phyloP scores from a whole-genome alignment of 2,329 filamentous ascomycete species.

The Clarireedia sp. region DNA sequence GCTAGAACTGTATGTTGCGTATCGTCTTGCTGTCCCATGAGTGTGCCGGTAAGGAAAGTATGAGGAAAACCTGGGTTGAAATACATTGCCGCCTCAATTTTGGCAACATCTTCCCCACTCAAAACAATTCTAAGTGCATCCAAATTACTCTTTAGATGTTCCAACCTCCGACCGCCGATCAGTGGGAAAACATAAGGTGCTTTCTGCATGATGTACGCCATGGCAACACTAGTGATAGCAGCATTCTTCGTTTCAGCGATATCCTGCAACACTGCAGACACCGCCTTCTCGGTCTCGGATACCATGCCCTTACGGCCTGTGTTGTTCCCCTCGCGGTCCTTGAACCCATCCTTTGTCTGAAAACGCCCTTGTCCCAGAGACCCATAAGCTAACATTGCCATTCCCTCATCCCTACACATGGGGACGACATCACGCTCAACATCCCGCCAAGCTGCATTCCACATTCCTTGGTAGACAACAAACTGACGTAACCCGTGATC shows the following conservation, averaged over 20 bases:
- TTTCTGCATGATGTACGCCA: slow-evolving; percentile 69
- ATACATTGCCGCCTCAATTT: slow-evolving; percentile 53
- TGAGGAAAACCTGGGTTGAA: slow-evolving; percentile 63
- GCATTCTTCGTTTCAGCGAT: slow-evolving; percentile 49
- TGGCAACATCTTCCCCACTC: slow-evolving; percentile 51
- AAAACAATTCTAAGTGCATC: slow-evolving; percentile 56
- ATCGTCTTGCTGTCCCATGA: slow-evolving; percentile 25
- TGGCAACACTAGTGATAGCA: slow-evolving; percentile 53
- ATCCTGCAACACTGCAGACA: slow-evolving; percentile 40
- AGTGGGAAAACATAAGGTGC: slow-evolving; percentile 66
- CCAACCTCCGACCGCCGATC: slow-evolving; percentile 59
- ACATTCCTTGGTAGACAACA: slow-evolving; percentile 59
- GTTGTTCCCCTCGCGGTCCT: slow-evolving; percentile 21
- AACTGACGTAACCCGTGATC: slow-evolving; percentile 64
- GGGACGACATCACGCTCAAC: slow-evolving; percentile 55
- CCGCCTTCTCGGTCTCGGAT: slow-evolving; percentile 41
- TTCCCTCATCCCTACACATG: slow-evolving; percentile 49
- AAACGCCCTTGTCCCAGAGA: slow-evolving; percentile 43
- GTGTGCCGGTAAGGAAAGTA: slow-evolving; percentile 41
- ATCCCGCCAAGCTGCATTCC: slow-evolving; percentile 55
- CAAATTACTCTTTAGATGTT: slow-evolving; percentile 64
- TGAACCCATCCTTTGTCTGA: slow-evolving; percentile 34
- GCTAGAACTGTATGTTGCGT: slow-evolving; percentile 27
- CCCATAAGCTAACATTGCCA: slow-evolving; percentile 51
- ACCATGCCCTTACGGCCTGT: slow-evolving; percentile 31